phyloP scores from a whole-genome alignment of 2,329 filamentous ascomycete species.

The Beauveria medogensis region DNA sequence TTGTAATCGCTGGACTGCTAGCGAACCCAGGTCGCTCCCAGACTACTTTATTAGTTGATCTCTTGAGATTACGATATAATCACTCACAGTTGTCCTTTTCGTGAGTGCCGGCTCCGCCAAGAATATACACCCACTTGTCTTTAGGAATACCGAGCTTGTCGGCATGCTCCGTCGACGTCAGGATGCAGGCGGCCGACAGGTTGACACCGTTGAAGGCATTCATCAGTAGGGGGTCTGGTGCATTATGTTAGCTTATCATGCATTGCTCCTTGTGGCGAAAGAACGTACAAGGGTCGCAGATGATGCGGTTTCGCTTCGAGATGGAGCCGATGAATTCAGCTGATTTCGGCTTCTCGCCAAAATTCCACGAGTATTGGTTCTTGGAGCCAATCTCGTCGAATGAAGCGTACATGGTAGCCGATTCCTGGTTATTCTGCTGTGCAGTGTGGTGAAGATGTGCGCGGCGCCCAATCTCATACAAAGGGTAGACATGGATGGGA shows the following conservation, averaged over 20 bases:
- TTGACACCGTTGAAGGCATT: slow-evolving; percentile 66
- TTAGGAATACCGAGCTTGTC: slow-evolving; percentile 43
- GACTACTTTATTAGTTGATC: slow-evolving; percentile 31
- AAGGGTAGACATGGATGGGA: slow-evolving; percentile 59
- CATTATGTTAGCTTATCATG: not conserved
- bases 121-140: slow-evolving; percentile 53
- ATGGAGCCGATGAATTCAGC: slow-evolving; percentile 46
- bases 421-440: slow-evolving; percentile 49
- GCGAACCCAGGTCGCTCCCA: slow-evolving; percentile 54
- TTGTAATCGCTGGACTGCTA: slow-evolving; percentile 49
- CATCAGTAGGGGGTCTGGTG: slow-evolving; percentile 57
- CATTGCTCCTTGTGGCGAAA: not conserved
- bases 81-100: slow-evolving; percentile 45
- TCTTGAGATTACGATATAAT: not conserved
- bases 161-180: slow-evolving; percentile 51
- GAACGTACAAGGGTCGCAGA: slow-evolving; percentile 56
- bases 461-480: slow-evolving; percentile 58
- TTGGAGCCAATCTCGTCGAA: slow-evolving; percentile 49
- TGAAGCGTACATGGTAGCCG: slow-evolving; percentile 49
- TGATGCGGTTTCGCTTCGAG: slow-evolving; percentile 54
- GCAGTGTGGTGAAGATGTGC: slow-evolving; percentile 47
- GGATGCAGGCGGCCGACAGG: slow-evolving; percentile 49
- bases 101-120: slow-evolving; percentile 54
- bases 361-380: slow-evolving; percentile 50
- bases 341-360: slow-evolving; percentile 36